Conservation (phyloP, 345 rosid species). For the Acer campestre region DNA sequence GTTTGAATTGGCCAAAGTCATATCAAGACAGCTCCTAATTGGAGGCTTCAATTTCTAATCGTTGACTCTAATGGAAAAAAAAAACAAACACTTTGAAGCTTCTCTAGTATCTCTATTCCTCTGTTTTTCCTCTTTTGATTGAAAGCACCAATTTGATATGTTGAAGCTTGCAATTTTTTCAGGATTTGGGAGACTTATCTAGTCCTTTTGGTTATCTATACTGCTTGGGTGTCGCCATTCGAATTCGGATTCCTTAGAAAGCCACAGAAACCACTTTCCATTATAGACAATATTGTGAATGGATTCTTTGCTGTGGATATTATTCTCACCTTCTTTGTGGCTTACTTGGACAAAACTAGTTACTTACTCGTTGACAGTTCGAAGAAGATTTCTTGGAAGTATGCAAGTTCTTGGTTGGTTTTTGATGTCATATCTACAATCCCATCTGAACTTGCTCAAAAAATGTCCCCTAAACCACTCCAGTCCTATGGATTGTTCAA, state of each 20-base stretch:
- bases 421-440: slow-evolving; percentile 77
- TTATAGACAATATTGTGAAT: slow-evolving; percentile 79
- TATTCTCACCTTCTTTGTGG: slow-evolving; percentile 79
- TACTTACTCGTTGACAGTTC: slow-evolving; percentile 74
- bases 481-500: slow-evolving; percentile 69
- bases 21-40: slow-evolving; percentile 21
- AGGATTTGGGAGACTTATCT: slow-evolving; percentile 85
- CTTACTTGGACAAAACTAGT: slow-evolving; percentile 68
- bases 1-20: slow-evolving; percentile 16
- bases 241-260: slow-evolving; percentile 79
- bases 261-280: slow-evolving; percentile 56
- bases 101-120: not conserved
- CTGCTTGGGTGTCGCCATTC: slow-evolving; percentile 96
- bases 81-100: slow-evolving; percentile 15
- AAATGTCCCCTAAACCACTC: slow-evolving; percentile 52
- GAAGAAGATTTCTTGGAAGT: slow-evolving; percentile 76
- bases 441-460: slow-evolving; percentile 74
- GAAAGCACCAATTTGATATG: slow-evolving; percentile 6
- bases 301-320: slow-evolving; percentile 90
- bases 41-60: slow-evolving; percentile 18
- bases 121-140: not conserved
- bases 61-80: slow-evolving; percentile 21
- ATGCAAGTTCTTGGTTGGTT: slow-evolving; percentile 72
- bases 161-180: slow-evolving; percentile 24
- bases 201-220: slow-evolving; percentile 71